These are phyloP conservation scores for Acanthamoeba healyi DNA, from an alignment of 208 protist genomes.

Conservation along the genomic window DNA sequence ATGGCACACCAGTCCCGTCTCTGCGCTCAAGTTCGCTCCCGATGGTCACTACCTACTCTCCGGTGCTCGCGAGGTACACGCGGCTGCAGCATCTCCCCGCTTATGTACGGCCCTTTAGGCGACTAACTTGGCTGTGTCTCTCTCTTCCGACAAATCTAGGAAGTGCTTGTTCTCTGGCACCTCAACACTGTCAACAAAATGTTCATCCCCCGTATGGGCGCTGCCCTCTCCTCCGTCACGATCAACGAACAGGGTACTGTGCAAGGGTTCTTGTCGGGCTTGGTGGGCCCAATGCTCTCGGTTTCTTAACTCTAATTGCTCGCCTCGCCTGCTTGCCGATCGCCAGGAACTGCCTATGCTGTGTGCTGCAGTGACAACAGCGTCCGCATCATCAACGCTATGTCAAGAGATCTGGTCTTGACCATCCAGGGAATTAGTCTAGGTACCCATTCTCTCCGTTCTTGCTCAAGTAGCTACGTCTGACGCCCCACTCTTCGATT, in stretches of 20 bases:
- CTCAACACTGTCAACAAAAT: slow-evolving; percentile 11
- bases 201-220: slow-evolving; percentile 74
- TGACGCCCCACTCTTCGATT: too few relatives aligned
- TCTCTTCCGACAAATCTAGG: too few relatives aligned
- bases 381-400: slow-evolving; percentile 57
- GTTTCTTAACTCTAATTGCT: too few relatives aligned
- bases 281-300: too few relatives aligned
- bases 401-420: not conserved
- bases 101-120: too few relatives aligned
- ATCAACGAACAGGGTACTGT: slow-evolving; percentile 8
- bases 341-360: slow-evolving; percentile 31
- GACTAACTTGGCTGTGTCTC: too few relatives aligned
- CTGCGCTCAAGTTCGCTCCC: slow-evolving; percentile 67
- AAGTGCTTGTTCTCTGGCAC: slow-evolving; percentile 76
- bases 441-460: not conserved
- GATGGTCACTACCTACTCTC: slow-evolving; percentile 75
- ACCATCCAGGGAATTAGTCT: not conserved
- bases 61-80: slow-evolving; percentile 51
- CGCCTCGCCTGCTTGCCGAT: not conserved
- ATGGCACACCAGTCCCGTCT: slow-evolving; percentile 70
- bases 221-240: slow-evolving; percentile 8
- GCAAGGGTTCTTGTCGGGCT: too few relatives aligned
- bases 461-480: too few relatives aligned
- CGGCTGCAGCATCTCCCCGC: not conserved
- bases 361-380: slow-evolving; percentile 53